A percentile compares a stretch with the other conserved stretches of the same genome.
These are phyloP conservation scores for Neonectria faginata DNA, from an alignment of 2,329 filamentous ascomycete genomes.

Conservation along the genomic window DNA sequence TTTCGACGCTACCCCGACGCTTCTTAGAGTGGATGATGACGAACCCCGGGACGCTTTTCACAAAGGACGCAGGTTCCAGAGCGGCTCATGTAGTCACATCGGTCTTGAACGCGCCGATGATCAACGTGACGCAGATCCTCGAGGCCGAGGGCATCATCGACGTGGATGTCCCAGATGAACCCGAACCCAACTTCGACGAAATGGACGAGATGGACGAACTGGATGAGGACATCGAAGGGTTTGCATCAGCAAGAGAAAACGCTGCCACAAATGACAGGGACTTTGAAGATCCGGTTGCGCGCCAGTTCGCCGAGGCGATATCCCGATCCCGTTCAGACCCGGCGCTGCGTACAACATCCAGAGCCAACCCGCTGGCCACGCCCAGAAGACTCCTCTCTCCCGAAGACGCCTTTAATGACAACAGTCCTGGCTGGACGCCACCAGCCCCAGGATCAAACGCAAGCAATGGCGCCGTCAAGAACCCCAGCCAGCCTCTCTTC, in stretches of 20 bases:
- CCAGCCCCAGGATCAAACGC: not conserved
- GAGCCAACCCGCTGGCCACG: not conserved
- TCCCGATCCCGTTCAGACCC: not conserved
- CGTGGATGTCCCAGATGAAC: slow-evolving; percentile 15
- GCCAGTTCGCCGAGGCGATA: not conserved
- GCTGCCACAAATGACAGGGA: not conserved
- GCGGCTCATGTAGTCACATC: slow-evolving; percentile 30
- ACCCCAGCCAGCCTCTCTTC: slow-evolving; percentile 26
- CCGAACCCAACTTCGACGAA: not conserved
- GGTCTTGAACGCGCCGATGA: slow-evolving; percentile 33
- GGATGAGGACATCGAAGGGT: not conserved
- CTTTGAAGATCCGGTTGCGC: not conserved
- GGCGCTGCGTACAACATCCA: not conserved
- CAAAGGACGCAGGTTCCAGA: not conserved
- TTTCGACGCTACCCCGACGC: slow-evolving; percentile 40
- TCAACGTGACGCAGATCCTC: slow-evolving; percentile 34
- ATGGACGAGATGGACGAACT: not conserved
- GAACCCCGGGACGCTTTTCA: slow-evolving; percentile 32
- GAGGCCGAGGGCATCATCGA: slow-evolving; percentile 40
- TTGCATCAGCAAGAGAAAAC: not conserved
- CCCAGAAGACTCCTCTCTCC: slow-evolving; percentile 10
- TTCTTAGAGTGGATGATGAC: slow-evolving; percentile 53
- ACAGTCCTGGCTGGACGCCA: not conserved
- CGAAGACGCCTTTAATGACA: not conserved
- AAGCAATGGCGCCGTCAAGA: not conserved